Base-by-base conservation (phyloP, 2,329 filamentous ascomycete genomes). In the Venturia nashicola region DNA sequence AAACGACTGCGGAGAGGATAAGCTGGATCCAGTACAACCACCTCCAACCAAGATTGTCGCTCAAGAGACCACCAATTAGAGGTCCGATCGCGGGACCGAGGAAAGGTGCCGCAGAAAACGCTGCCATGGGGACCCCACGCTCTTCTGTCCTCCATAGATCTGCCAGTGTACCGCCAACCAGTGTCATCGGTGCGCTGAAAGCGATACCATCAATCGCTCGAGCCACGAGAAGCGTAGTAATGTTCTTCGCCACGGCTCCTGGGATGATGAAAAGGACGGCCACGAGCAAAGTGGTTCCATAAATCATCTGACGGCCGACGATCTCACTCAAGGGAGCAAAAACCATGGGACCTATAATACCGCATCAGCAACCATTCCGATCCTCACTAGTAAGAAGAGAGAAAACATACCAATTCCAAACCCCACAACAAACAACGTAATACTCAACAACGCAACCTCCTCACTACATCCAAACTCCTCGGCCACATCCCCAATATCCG, bases 21-120 rank as follows among this genome's bases (percentile, higher is more conserved):
- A 94, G 78, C 71, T 93, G 90, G 68, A 96, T 83, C 87, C 89
- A 93, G 77, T 94, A 94, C 0, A 94, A 79, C 89, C 89, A 94
- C 68, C 90, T 79, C 90, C 90, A 94, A 44, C 87, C 87, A 0
- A 79, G 76, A 0, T 82, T 83, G 68, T 91, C 87, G 8, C 82
- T 81, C 1, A 94, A 78, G 72, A 86, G 95, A 12, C 90, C 91
- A 68, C 91, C 91, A 7, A 87, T 82, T 0, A 96, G 68, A 16
- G 78, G 78, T 4, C 76, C 72, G n/a, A 77, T 86, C 1, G 88
- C 89, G 60, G 90, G 90, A 0, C 90, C 90, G 55, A 93, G 81
- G 71, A 94, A 94, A 0, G 90, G 90, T 0, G 90, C 90, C 2
- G 90, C 89, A 14, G 84, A 88, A 73, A 94, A 95, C 18, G 88